Evolutionary conservation across 495 filamentous ascomycete genomes (phyloP).

Genomic region (Rostrohypoxylon terebratum): DNA sequence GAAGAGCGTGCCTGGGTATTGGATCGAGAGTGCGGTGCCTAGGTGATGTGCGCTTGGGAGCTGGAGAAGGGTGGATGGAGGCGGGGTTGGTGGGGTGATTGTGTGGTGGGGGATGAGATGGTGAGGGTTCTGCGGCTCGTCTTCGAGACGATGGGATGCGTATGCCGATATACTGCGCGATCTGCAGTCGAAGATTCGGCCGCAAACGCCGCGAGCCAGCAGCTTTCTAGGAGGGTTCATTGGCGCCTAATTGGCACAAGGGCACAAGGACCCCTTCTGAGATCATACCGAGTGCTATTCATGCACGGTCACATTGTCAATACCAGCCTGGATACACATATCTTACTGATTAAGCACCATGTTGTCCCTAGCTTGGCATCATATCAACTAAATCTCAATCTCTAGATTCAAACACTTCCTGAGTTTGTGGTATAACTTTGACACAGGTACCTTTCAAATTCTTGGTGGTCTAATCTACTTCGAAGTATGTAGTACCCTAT

Average conservation of each 20-base stretch:
- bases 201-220: neutral
- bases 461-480: neutral
- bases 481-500: no score
- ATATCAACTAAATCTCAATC: neutral
- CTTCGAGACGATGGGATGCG: neutral
- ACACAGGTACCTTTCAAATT: neutral
- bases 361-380: neutral
- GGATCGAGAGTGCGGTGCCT: slow-evolving; percentile 74
- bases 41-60: slow-evolving; percentile 24
- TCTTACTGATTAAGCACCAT: neutral
- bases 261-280: neutral
- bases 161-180: neutral
- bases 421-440: neutral
- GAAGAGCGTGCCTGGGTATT: slow-evolving; percentile 86
- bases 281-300: slow-evolving; percentile 16
- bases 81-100: neutral
- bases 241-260: neutral
- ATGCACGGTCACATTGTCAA: slow-evolving; percentile 33
- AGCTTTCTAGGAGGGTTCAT: neutral
- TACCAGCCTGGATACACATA: neutral
- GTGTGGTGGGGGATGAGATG: slow-evolving; percentile 1
- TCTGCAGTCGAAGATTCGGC: neutral
- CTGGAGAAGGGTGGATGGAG: neutral
- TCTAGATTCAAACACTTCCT: neutral
- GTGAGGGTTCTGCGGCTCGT: neutral